Evolutionary conservation across 78 protist genomes (phyloP), one percentile per base, ranked within the genome.

Genomic region (Bigelowiella natans): DNA sequence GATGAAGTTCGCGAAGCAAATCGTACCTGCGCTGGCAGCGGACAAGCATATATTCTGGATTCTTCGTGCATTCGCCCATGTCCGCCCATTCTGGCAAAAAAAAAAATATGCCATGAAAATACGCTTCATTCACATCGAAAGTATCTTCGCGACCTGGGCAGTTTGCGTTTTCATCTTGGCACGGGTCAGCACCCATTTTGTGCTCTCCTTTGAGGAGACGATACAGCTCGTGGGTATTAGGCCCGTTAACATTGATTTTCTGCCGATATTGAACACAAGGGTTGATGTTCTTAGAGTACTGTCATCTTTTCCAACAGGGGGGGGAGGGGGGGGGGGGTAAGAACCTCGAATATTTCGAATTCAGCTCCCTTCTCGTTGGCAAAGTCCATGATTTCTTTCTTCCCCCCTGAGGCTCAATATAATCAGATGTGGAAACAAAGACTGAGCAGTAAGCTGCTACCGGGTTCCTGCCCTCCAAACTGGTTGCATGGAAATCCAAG

Each of bases 401-500:
- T 28, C 29, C 1, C 3, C 29, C 82, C 37, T 0, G 30, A 30
- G 37, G 37, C 88, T 34, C n/a, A n/a, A n/a, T n/a, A n/a, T n/a
- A n/a, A n/a, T n/a, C n/a, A n/a, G n/a, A n/a, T n/a, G n/a, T n/a
- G n/a, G n/a, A n/a, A n/a, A n/a, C n/a, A n/a, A n/a, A n/a, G n/a
- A n/a, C n/a, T n/a, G n/a, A n/a, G n/a, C n/a, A n/a, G n/a, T n/a
- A n/a, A n/a, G n/a, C n/a, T n/a, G n/a, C n/a, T 36, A 36, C 40
- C 88, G 31, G 36, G 2, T 85, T 2, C 88, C 88, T 85, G 88
- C 2, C 37, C 2, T 36, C 90, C 90, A 34, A 88, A 88, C 34
- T 88, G 90, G 82, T 39, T 1, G 90, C 90, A 39, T 7, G 90
- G 90, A 34, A 88, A 88, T 3, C 36, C 90, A 11, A 88, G 90